A percentile compares a stretch with the other conserved stretches of the same genome.
These are phyloP conservation scores for Aureobasidium sp. DNA, from an alignment of 2,329 filamentous ascomycete genomes.

Conservation along the genomic window DNA sequence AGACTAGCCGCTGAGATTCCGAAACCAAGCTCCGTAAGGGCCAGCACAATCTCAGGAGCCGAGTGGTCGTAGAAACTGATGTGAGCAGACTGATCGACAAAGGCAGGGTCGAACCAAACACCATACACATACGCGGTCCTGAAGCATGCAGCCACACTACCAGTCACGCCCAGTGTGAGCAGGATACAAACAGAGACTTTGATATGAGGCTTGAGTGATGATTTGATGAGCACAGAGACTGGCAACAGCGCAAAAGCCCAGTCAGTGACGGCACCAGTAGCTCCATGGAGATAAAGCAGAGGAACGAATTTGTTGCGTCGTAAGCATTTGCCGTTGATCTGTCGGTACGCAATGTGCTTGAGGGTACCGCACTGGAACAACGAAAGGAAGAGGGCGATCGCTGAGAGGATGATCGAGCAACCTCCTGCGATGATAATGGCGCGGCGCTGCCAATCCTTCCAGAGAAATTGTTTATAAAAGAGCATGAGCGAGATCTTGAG, in stretches of 20 bases:
- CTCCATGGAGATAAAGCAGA: conserved; percentile 22
- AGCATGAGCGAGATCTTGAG: conserved; percentile 40
- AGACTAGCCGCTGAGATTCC: conserved; percentile 29
- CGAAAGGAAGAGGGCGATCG: conserved; percentile 27
- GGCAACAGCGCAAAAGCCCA: conserved; percentile 33
- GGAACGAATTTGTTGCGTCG: conserved; percentile 20
- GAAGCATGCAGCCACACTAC: conserved; percentile 22
- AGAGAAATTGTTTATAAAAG: conserved; percentile 39
- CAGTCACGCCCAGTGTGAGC: conserved; percentile 32
- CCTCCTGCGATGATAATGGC: conserved; percentile 23
- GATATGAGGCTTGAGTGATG: conserved; percentile 34
- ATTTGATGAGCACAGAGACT: conserved; percentile 33
- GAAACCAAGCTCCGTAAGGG: conserved; percentile 28
- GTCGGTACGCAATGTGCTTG: conserved; percentile 19
- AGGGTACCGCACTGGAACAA: conserved; percentile 31
- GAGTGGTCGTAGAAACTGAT: conserved; percentile 3
- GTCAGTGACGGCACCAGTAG: conserved; percentile 32
- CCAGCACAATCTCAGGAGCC: conserved; percentile 22
- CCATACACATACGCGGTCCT: conserved; percentile 21
- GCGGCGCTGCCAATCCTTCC: conserved; percentile 31
- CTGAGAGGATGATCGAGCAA: conserved; percentile 26
- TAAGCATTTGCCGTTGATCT: conserved; percentile 19
- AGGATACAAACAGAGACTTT: conserved; percentile 36
- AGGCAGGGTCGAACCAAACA: conserved; percentile 18
- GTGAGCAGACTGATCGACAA: conserved; percentile 12